A percentile compares a stretch with the other conserved stretches of the same genome.
These are phyloP conservation scores for Dryas octopetala DNA, from an alignment of 306 rosid species.

Conservation along the genomic window DNA sequence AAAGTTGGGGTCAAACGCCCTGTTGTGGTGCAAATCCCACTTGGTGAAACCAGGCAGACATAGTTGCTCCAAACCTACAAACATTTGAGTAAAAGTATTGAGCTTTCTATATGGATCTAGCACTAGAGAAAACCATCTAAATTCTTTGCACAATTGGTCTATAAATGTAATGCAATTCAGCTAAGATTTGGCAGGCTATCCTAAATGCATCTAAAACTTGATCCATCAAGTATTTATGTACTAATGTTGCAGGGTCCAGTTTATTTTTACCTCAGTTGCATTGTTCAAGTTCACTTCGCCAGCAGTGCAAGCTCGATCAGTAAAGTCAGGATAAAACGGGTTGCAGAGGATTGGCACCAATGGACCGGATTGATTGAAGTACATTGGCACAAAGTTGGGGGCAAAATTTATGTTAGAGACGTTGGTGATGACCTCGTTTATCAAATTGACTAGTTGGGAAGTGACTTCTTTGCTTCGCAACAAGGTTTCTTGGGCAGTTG, in stretches of 20 bases:
- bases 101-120: neutral
- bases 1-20: slow-evolving; percentile 60
- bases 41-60: slow-evolving; percentile 43
- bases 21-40: slow-evolving; percentile 44
- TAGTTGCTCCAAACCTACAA: slow-evolving; percentile 46
- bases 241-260: neutral
- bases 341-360: slow-evolving; percentile 56
- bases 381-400: slow-evolving; percentile 31
- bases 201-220: neutral
- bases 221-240: neutral
- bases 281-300: slow-evolving; percentile 41
- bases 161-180: no score
- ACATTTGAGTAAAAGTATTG: neutral
- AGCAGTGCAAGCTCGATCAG: slow-evolving; percentile 43
- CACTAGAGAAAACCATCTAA: neutral
- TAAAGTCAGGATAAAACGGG: slow-evolving; percentile 47
- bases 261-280: slow-evolving; percentile 46
- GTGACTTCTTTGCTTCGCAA: slow-evolving; percentile 51
- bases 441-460: slow-evolving; percentile 34
- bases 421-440: slow-evolving; percentile 45
- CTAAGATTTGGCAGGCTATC: no score
- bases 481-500: slow-evolving; percentile 45
- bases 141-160: neutral
- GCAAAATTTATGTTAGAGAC: slow-evolving; percentile 51
- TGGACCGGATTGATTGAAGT: slow-evolving; percentile 78